Evolutionary conservation across 2,329 filamentous ascomycete genomes (phyloP), one percentile per base, ranked within the genome.

Genomic region (Capronia epimyces): DNA sequence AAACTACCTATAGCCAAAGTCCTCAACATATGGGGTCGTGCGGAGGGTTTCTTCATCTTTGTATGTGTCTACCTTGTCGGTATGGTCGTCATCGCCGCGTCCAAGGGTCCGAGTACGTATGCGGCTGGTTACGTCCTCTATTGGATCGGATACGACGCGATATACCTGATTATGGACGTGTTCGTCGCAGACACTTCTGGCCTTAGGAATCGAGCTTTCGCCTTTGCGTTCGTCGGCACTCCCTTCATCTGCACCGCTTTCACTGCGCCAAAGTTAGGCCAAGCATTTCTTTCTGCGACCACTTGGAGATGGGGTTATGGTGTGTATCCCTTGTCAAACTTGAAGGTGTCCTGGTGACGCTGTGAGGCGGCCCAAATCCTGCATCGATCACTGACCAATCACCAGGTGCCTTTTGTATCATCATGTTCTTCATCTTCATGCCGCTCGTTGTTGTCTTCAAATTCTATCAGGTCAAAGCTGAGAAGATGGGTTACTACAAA

Each of bases 251-350:
- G 79, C 12, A 76, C 76, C 1, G 84, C 75, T 64, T 69, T 77
- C 47, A 74, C 78, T 13, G 73, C 76, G 0, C 71, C 69, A 76
- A 78, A 13, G 78, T 46, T 51, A 15, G 75, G 75, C 0, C 64
- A 75, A 15, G 66, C 67, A 1, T 77, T 82, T 59, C 65, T 77
- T 36, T 60, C 68, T 0, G 68, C 71, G 1, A 67, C 73, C 24
- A 76, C 73, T 31, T 84, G 75, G 72, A 72, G 78, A 34, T 85
- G 81, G 82, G 80, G 71, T 1, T 84, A 78, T 60, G 82, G 79
- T 25, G 7, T 5, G 34, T 37, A 34, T 8, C 18, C 18, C 34
- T 18, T 37, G 34, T 32, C 29, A 7, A 18, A 13, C 5, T 37
- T 37, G 15, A 7, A 5, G 29, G 3, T n/a, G 7, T 10, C 24